Evolutionary conservation across 2,329 filamentous ascomycete species (phyloP).

Genomic region (Colletotrichum sp.): DNA sequence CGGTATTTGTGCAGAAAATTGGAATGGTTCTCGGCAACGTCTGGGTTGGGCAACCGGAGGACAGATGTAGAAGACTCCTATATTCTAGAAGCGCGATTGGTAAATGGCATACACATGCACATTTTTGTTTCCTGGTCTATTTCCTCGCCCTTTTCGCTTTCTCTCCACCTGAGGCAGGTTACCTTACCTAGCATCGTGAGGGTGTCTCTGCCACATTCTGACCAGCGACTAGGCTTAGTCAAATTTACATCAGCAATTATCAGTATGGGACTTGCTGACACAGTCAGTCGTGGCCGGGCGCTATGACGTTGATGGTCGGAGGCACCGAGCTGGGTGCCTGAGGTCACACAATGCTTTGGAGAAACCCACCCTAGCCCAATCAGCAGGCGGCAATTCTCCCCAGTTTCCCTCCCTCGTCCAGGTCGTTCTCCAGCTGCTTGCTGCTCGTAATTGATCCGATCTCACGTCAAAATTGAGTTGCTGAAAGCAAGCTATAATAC

Average conservation of each 20-base stretch:
- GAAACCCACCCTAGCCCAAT: not conserved
- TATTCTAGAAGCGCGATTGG: not conserved
- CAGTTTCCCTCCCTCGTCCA: not conserved
- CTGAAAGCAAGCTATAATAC: not conserved
- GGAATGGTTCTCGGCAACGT: not conserved
- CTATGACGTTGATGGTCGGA: not conserved
- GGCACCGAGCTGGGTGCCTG: not conserved
- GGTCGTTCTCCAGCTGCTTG: not conserved
- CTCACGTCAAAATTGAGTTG: not conserved
- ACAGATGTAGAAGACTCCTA: not conserved
- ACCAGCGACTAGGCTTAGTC: conserved; percentile 26
- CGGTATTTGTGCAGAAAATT: not conserved
- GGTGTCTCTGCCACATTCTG: conserved; percentile 1
- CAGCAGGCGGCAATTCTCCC: not conserved
- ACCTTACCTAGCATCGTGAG: not conserved
- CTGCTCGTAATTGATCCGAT: not conserved
- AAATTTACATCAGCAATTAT: conserved; percentile 32
- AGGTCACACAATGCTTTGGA: not conserved
- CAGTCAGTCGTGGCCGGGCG: not conserved
- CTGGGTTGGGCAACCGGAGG: not conserved
- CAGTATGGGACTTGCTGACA: not conserved
- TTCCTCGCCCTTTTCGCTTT: not conserved
- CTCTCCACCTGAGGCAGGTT: not conserved
- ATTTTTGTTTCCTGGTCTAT: not conserved
- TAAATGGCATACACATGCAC: not conserved